Conservation (phyloP, 139 green algal species). For the Spirogloea muscicola region DNA sequence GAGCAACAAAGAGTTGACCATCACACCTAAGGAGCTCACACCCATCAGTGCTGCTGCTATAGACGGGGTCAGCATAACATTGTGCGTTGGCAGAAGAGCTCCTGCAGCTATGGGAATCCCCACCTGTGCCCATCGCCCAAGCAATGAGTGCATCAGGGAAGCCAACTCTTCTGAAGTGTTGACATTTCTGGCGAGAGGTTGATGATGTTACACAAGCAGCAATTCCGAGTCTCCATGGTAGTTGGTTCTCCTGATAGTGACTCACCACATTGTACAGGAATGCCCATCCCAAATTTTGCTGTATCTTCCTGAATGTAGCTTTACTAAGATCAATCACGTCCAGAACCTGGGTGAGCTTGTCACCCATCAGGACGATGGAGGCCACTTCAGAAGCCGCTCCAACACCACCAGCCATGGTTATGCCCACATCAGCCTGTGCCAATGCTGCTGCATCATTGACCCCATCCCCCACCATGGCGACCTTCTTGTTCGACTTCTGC, state of each 20-base stretch:
- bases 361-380: conserved; percentile 85
- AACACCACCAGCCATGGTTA: conserved; percentile 67
- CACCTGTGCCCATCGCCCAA: conserved; percentile 45
- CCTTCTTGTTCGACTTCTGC: conserved; percentile 49
- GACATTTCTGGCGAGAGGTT: not conserved
- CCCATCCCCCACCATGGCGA: conserved; percentile 93
- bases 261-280: conserved; percentile 82
- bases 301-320: conserved; percentile 81
- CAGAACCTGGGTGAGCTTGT: conserved; percentile 66
- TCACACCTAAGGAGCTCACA: conserved; percentile 78
- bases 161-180: not conserved
- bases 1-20: conserved; percentile 85
- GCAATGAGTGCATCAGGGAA: not conserved
- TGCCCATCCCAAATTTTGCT: conserved; percentile 90
- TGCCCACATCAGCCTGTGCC: conserved; percentile 73
- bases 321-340: conserved; percentile 55
- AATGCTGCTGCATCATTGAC: conserved; percentile 94
- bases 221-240: not conserved
- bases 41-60: conserved; percentile 86
- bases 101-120: conserved; percentile 88
- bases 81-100: conserved; percentile 67
- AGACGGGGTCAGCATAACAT: conserved; percentile 76
- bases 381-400: conserved; percentile 75
- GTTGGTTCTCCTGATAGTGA: not conserved
- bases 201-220: not conserved